Percentiles rank a stretch among this genome's conserved stretches.
Conservation (phyloP, 1,284 basidiomycete genomes). For the Cryptococcus depauperatus region DNA sequence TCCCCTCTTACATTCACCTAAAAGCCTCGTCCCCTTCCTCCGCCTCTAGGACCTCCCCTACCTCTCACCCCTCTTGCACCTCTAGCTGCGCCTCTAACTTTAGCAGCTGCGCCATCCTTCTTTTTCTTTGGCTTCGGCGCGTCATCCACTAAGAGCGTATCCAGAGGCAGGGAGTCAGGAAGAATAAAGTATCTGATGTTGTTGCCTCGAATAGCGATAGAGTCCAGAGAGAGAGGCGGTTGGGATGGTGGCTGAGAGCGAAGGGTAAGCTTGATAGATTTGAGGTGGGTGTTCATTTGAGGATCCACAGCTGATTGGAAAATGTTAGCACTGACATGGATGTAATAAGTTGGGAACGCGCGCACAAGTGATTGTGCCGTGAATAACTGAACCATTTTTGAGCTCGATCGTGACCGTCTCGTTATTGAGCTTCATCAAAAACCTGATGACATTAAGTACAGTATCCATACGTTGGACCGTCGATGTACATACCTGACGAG, state of each 20-base stretch:
- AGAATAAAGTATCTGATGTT: slow-evolving; percentile 81
- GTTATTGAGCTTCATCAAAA: slow-evolving; percentile 99
- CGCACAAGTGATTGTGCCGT: slow-evolving; percentile 94
- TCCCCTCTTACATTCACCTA: slow-evolving; percentile 9
- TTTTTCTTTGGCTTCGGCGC: slow-evolving; percentile 90
- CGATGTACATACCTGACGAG: slow-evolving; percentile 42
- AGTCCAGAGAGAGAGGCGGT: slow-evolving; percentile 57
- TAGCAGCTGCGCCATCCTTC: slow-evolving; percentile 35
- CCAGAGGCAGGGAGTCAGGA: slow-evolving; percentile 90
- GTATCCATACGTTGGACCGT: background rate
- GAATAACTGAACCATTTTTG: slow-evolving; percentile 92
- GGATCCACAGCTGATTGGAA: slow-evolving; percentile 70
- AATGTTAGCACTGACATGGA: background rate
- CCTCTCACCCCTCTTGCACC: slow-evolving; percentile 30
- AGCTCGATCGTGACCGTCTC: slow-evolving; percentile 98
- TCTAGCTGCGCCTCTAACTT: slow-evolving; percentile 15
- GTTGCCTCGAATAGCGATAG: slow-evolving; percentile 83
- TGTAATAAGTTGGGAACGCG: slow-evolving; percentile 4
- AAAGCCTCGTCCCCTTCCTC: slow-evolving; percentile 35
- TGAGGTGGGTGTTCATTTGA: slow-evolving; percentile 96
- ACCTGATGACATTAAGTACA: slow-evolving; percentile 49
- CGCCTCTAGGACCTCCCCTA: slow-evolving; percentile 27
- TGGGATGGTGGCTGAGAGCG: slow-evolving; percentile 57
- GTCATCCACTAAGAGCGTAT: slow-evolving; percentile 94
- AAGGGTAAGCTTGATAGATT: slow-evolving; percentile 92